phyloP scores from a whole-genome alignment of 768 basidiomycete genomes.

The Hypholoma sublateritium region DNA sequence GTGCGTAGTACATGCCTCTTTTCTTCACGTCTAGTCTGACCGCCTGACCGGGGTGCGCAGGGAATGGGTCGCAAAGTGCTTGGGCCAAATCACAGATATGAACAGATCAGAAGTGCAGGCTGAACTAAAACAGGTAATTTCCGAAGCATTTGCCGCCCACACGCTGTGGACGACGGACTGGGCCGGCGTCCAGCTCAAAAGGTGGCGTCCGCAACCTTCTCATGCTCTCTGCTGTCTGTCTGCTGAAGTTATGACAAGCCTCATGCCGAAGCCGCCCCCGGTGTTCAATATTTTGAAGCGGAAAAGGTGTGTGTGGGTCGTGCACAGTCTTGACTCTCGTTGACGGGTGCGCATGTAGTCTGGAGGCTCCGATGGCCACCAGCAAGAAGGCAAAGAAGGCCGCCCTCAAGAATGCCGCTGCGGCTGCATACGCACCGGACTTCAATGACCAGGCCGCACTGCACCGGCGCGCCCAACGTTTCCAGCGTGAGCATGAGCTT shows the following conservation, averaged over 20 bases:
- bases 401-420: constrained; percentile 40
- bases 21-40: neutral
- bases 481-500: constrained; percentile 86
- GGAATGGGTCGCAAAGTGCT: constrained; percentile 93
- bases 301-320: constrained; percentile 44
- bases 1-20: constrained; percentile 39
- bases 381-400: constrained; percentile 67
- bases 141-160: constrained; percentile 83
- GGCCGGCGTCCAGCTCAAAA: constrained; percentile 83
- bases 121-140: constrained; percentile 96
- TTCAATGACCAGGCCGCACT: constrained; percentile 68
- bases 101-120: constrained; percentile 88
- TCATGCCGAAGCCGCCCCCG: constrained; percentile 59
- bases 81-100: constrained; percentile 86
- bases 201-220: constrained; percentile 46
- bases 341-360: constrained; percentile 26
- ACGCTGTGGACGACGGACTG: constrained; percentile 94
- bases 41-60: constrained; percentile 41
- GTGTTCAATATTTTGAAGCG: constrained; percentile 60
- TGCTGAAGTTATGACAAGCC: constrained; percentile 35
- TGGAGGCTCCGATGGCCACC: constrained; percentile 30
- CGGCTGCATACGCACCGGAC: constrained; percentile 41
- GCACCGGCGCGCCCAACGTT: constrained; percentile 80
- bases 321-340: constrained; percentile 27
- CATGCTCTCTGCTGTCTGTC: constrained; percentile 11